A percentile compares a stretch with the other conserved stretches of the same genome.
These are phyloP conservation scores for Microbotryum violaceum DNA, from an alignment of 1,284 basidiomycete genomes.

Conservation along the genomic window DNA sequence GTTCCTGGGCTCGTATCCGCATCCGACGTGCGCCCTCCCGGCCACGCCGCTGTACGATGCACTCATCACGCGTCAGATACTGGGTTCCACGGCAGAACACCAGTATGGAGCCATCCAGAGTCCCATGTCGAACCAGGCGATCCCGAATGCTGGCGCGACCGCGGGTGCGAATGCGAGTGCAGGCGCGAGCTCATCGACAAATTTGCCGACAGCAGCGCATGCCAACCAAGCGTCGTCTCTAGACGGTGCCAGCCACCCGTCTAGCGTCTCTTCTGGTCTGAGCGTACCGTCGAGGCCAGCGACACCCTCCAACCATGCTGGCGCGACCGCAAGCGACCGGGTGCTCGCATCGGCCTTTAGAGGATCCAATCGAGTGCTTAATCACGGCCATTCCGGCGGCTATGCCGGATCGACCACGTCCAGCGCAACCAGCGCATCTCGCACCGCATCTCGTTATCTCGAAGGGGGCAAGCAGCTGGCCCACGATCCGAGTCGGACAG, in stretches of 20 bases:
- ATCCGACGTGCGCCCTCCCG: constrained; percentile 8
- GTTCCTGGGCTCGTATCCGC: constrained; percentile 14
- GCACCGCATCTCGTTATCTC: neutral
- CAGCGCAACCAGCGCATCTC: neutral
- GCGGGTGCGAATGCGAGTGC: neutral
- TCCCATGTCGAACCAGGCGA: neutral
- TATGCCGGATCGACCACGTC: neutral
- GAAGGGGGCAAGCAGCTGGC: constrained; percentile 9
- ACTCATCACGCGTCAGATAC: constrained; percentile 5
- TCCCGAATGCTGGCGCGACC: neutral
- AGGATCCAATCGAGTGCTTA: neutral
- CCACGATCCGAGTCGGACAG: constrained; percentile 15
- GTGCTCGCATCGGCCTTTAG: constrained; percentile 6
- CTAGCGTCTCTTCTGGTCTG: neutral
- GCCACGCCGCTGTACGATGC: constrained; percentile 9
- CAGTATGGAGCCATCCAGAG: too few species aligned
- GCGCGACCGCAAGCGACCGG: constrained; percentile 1
- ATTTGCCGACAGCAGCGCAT: neutral
- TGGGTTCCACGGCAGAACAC: too few species aligned
- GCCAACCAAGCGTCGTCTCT: neutral
- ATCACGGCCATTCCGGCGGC: neutral
- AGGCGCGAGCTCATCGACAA: neutral
- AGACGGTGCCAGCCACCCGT: neutral
- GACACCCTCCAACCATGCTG: neutral
- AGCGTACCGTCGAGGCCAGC: neutral